Evolutionary conservation across 306 rosid species (phyloP), one percentile per base, ranked within the genome.

Genomic region (Medicago lupulina): DNA sequence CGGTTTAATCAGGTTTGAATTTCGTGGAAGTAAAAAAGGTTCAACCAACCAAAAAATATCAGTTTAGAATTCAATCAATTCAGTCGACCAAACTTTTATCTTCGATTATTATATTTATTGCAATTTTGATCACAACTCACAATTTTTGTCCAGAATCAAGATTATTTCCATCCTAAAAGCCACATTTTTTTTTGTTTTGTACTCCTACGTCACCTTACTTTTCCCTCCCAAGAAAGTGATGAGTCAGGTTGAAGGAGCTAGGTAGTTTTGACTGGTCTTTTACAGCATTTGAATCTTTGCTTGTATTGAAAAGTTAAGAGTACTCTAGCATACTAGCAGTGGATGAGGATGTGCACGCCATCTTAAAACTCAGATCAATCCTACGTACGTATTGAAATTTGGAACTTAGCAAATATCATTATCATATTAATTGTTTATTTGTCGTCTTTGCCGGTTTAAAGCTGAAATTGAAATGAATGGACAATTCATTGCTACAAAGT

Each of bases 261-360:
- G 31, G 3, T 57, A 59, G 40, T 38, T 76, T 70, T 81, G 81
- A 76, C 74, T 49, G 9, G 59, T 74, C 66, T 46, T 67, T 46
- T 16, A 54, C 49, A 53, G 49, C 62, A 31, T 51, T 64, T 54
- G 70, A 51, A 38, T 43, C 47, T 68, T 68, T 79, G 28, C 53
- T 4, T 36, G 44, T 16, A 8, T 40, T 13, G 71, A 63, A 63
- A 75, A 18, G 63, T 62, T 51, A 47, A 55, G 16, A 6, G 7
- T 19, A 43, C 58, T 51, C 17, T n/a, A 51, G 21, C 15, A 9
- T 55, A 19, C 41, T 40, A 70, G 19, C 17, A 36, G 60, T 38
- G 10, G 8, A 51, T 19, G 6, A 54, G 51, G 76, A 79, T 39
- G 65, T 18, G 60, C 90, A 84, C 86, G 88, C 83, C 83, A 82